Percentiles rank a stretch among this genome's conserved stretches.
phyloP scores from a whole-genome alignment of 805 yeast genomes.

The Cyberlindnera misumaiensis region DNA sequence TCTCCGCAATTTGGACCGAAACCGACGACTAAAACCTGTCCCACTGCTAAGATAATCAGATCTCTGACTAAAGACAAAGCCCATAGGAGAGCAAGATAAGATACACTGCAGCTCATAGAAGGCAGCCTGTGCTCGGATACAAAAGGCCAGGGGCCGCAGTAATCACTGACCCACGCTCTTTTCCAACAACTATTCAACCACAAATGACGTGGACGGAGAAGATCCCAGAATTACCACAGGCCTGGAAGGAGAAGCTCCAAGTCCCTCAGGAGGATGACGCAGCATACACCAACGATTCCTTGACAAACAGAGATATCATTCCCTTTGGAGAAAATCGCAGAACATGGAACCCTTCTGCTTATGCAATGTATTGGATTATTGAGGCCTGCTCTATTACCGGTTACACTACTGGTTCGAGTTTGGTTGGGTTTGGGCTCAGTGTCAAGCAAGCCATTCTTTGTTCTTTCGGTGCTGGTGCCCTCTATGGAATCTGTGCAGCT shows the following conservation, averaged over 20 bases:
- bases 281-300: conserved; percentile 22
- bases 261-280: conserved; percentile 20
- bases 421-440: conserved; percentile 22
- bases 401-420: conserved; percentile 29
- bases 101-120: no score
- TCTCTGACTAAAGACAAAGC: no score
- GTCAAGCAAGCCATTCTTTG: conserved; percentile 24
- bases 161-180: no score
- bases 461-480: conserved; percentile 23
- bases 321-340: conserved; percentile 30
- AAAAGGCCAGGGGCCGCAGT: no score
- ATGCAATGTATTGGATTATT: conserved; percentile 31
- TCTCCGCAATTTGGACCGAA: no score
- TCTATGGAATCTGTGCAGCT: conserved; percentile 23
- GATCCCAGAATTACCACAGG: background rate
- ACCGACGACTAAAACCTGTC: no score
- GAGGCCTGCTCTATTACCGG: conserved; percentile 31
- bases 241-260: conserved; percentile 15
- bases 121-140: no score
- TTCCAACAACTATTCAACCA: no score
- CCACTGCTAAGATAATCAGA: no score
- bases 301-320: conserved; percentile 33
- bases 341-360: conserved; percentile 31
- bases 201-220: no score
- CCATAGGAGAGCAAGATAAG: no score